phyloP scores from a whole-genome alignment of 352 stramenopile genomes.

The Pythium sukuiense region DNA sequence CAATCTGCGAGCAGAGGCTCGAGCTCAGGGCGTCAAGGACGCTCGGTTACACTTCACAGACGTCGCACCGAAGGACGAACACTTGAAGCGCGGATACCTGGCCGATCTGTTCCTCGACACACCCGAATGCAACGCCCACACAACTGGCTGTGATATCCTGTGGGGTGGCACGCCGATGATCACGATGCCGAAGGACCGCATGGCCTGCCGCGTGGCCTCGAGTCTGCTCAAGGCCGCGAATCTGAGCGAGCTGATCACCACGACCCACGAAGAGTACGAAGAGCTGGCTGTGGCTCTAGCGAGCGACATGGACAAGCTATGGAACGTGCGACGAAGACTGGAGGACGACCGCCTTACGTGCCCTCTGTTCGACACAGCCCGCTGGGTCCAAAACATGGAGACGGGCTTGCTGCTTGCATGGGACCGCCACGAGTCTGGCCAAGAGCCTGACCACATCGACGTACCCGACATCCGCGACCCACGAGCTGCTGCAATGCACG shows the following conservation, averaged over 20 bases:
- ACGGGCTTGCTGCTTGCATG: constrained; percentile 63
- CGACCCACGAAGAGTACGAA: constrained; percentile 86
- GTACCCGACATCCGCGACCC: constrained; percentile 76
- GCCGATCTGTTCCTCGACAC: constrained; percentile 94
- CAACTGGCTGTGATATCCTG: constrained; percentile 91
- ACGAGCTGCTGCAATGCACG: constrained; percentile 14
- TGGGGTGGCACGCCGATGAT: constrained; percentile 92
- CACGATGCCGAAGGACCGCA: constrained; percentile 88
- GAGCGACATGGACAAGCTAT: constrained; percentile 84
- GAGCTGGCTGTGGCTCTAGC: constrained; percentile 89
- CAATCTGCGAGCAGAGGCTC: constrained; percentile 85
- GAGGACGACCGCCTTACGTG: constrained; percentile 65
- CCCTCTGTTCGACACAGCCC: constrained; percentile 81
- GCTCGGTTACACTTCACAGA: constrained; percentile 84
- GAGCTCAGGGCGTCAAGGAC: constrained; percentile 63
- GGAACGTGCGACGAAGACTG: constrained; percentile 66
- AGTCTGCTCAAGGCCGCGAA: constrained; percentile 83
- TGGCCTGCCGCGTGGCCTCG: constrained; percentile 87
- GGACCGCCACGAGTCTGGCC: constrained; percentile 69
- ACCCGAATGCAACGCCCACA: constrained; percentile 90
- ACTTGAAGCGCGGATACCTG: constrained; percentile 84
- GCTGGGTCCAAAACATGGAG: constrained; percentile 88
- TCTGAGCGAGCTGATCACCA: constrained; percentile 78
- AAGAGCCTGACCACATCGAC: constrained; percentile 73
- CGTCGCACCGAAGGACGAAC: constrained; percentile 88